phyloP scores from a whole-genome alignment of 768 basidiomycete genomes.

The Myochromella boudieri region DNA sequence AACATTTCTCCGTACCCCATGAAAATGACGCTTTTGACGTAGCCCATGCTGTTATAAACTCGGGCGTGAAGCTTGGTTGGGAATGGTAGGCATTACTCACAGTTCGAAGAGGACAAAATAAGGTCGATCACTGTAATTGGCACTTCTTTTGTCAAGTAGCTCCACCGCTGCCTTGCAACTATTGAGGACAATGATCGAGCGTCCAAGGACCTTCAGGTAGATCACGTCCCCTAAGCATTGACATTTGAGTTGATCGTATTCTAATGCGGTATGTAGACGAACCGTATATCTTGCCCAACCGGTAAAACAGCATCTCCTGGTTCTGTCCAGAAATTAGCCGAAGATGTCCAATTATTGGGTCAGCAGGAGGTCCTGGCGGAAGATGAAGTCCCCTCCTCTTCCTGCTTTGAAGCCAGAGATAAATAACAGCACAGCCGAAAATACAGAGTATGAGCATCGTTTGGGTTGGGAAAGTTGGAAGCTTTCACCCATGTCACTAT shows the following conservation, averaged over 20 bases:
- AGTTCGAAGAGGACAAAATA: constrained; percentile 16
- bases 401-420: neutral
- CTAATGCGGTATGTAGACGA: neutral
- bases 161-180: constrained; percentile 14
- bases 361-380: constrained; percentile 18
- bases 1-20: constrained; percentile 17
- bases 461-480: neutral
- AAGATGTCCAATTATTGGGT: constrained; percentile 18
- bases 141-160: constrained; percentile 14
- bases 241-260: neutral
- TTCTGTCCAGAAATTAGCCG: constrained; percentile 7
- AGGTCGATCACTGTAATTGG: constrained; percentile 18
- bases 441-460: neutral
- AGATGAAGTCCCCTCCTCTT: constrained; percentile 2
- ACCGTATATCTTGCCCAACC: constrained; percentile 18
- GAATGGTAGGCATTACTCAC: constrained; percentile 8
- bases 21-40: constrained; percentile 9
- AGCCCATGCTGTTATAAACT: constrained; percentile 15
- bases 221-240: constrained; percentile 15
- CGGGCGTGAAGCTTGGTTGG: neutral
- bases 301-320: constrained; percentile 14
- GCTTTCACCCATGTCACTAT: neutral
- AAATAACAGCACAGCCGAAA: neutral
- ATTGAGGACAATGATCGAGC: constrained; percentile 17
- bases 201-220: constrained; percentile 8